Conservation (phyloP, 345 rosid species). For the Turritis glabra region DNA sequence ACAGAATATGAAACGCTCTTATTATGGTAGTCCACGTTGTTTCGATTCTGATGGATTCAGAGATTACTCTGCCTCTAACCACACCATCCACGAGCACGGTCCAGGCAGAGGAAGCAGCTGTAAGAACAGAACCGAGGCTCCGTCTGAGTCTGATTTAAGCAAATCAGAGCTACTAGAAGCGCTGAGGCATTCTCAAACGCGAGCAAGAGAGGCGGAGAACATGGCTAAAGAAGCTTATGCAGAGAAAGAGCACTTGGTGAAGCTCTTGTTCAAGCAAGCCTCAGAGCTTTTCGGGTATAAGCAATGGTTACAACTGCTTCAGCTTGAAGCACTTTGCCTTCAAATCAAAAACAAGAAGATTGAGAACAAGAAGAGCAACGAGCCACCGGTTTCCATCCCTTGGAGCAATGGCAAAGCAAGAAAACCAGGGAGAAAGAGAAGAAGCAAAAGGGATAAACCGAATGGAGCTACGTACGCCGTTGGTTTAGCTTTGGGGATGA, state of each 20-base stretch:
- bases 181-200: slow-evolving; percentile 86
- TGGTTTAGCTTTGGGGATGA: slow-evolving; percentile 73
- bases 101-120: slow-evolving; percentile 32
- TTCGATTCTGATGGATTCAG: slow-evolving; percentile 40
- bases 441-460: slow-evolving; percentile 29
- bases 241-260: slow-evolving; percentile 79
- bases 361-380: slow-evolving; percentile 50
- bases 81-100: slow-evolving; percentile 30
- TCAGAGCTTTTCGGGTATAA: slow-evolving; percentile 90
- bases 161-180: slow-evolving; percentile 87
- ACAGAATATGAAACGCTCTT: slow-evolving; percentile 55
- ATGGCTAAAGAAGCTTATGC: slow-evolving; percentile 76
- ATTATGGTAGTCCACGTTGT: slow-evolving; percentile 32
- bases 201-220: slow-evolving; percentile 96
- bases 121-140: slow-evolving; percentile 34
- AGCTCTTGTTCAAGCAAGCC: slow-evolving; percentile 89
- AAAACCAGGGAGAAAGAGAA: slow-evolving; percentile 40
- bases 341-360: slow-evolving; percentile 57
- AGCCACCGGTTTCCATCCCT: slow-evolving; percentile 49
- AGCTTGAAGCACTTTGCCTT: slow-evolving; percentile 70
- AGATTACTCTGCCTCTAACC: slow-evolving; percentile 39
- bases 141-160: slow-evolving; percentile 51
- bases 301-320: slow-evolving; percentile 86
- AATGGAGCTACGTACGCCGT: slow-evolving; percentile 50
- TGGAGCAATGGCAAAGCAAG: slow-evolving; percentile 55